Percentiles rank a stretch among this genome's conserved stretches.
Conservation (phyloP, 805 yeast species). For the Candida maris region DNA sequence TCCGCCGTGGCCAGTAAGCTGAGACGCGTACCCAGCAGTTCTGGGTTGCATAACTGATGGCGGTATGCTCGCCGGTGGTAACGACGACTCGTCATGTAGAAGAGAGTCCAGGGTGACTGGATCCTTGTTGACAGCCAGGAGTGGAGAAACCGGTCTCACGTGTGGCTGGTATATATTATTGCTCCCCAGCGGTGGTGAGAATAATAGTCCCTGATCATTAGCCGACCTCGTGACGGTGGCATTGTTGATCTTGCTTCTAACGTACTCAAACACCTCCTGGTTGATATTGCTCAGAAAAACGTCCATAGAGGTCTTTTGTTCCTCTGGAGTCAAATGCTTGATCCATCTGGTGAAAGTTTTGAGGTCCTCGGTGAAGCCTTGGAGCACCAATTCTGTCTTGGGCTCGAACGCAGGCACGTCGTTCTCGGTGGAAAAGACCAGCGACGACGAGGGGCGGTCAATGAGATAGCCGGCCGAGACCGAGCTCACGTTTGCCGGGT, state of each 20-base stretch:
- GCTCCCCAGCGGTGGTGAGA: slow-evolving; percentile 25
- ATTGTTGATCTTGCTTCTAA: slow-evolving; percentile 40
- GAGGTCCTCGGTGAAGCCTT: slow-evolving; percentile 42
- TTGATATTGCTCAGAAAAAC: slow-evolving; percentile 43
- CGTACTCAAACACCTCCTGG: slow-evolving; percentile 41
- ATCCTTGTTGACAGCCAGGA: slow-evolving; percentile 31
- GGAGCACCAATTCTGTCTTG: slow-evolving; percentile 24
- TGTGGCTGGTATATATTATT: slow-evolving; percentile 22
- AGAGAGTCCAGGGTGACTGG: slow-evolving; percentile 38
- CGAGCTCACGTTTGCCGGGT: slow-evolving; percentile 9
- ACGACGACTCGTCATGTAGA: slow-evolving; percentile 24
- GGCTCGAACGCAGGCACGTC: slow-evolving; percentile 34
- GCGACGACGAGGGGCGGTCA: slow-evolving; percentile 15
- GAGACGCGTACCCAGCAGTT: slow-evolving; percentile 12
- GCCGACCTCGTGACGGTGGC: slow-evolving; percentile 13
- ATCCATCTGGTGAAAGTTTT: slow-evolving; percentile 45
- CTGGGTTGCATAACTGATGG: slow-evolving; percentile 11
- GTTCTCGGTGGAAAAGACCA: slow-evolving; percentile 18
- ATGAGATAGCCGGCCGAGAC: slow-evolving; percentile 11
- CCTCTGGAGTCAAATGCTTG: slow-evolving; percentile 42
- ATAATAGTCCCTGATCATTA: slow-evolving; percentile 14
- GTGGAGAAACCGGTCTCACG: slow-evolving; percentile 31
- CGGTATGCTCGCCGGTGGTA: slow-evolving; percentile 3
- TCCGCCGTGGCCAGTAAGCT: slow-evolving; percentile 8
- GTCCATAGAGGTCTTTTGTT: slow-evolving; percentile 45